Evolutionary conservation across 352 stramenopile species (phyloP).

Genomic region (Phytophthora foliorum): DNA sequence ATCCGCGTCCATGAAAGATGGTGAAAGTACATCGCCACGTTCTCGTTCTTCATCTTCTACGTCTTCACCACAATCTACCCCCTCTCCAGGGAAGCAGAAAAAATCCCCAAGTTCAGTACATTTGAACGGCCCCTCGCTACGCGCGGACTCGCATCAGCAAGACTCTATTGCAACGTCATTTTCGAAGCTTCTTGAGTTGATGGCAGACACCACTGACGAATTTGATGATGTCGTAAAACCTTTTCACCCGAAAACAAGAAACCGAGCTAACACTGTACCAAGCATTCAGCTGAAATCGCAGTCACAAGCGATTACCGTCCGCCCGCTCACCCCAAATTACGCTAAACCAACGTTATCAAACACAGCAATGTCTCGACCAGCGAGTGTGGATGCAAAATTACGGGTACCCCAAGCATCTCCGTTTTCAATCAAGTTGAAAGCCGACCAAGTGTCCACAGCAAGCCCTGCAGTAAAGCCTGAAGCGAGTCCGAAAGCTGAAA

Average conservation of each 20-base stretch:
- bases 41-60: slow-evolving; percentile 17
- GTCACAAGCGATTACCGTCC: background rate
- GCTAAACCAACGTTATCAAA: slow-evolving; percentile 29
- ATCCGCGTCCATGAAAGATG: background rate
- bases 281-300: background rate
- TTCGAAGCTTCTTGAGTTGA: slow-evolving; percentile 45
- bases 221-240: slow-evolving; percentile 16
- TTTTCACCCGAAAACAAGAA: slow-evolving; percentile 6
- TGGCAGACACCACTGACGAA: slow-evolving; percentile 25
- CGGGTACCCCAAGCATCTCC: slow-evolving; percentile 3
- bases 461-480: background rate
- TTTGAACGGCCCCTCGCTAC: background rate
- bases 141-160: background rate
- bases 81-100: slow-evolving; percentile 23
- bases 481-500: background rate
- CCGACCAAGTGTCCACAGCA: background rate
- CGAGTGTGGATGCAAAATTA: slow-evolving; percentile 33
- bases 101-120: background rate
- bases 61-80: slow-evolving; percentile 12
- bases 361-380: slow-evolving; percentile 15
- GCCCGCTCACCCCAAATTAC: slow-evolving; percentile 26
- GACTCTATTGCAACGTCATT: slow-evolving; percentile 43
- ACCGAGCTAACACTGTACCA: slow-evolving; percentile 19
- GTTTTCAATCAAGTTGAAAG: slow-evolving; percentile 18
- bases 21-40: background rate